These are phyloP conservation scores for Cymbopogon flexuosus DNA, from an alignment of 202 grass and related monocot genomes.

Conservation along the genomic window DNA sequence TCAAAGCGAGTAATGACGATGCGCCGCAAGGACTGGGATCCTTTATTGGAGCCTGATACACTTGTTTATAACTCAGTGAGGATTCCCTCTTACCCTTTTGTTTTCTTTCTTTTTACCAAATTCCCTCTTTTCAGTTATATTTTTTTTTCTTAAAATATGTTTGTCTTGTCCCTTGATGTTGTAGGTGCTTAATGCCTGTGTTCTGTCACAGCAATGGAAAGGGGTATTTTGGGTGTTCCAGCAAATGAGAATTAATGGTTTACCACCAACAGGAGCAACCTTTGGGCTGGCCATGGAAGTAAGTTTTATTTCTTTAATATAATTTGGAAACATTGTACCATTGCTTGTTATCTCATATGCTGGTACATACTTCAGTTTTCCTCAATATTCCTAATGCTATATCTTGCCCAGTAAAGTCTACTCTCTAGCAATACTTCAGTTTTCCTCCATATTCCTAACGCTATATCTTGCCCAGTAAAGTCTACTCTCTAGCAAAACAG, in stretches of 20 bases:
- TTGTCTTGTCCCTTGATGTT: slow-evolving; percentile 24
- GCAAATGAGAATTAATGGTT: slow-evolving; percentile 61
- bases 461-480: background rate
- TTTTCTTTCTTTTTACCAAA: slow-evolving; percentile 20
- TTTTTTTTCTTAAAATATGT: slow-evolving; percentile 11
- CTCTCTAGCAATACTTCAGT: slow-evolving; percentile 10
- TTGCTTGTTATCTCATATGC: slow-evolving; percentile 4
- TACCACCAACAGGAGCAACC: slow-evolving; percentile 74
- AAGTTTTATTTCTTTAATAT: slow-evolving; percentile 19
- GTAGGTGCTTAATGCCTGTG: slow-evolving; percentile 85
- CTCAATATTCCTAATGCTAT: background rate
- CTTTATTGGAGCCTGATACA: slow-evolving; percentile 77
- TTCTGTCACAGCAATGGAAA: slow-evolving; percentile 81
- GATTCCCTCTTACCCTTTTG: slow-evolving; percentile 16
- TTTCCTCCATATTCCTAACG: background rate
- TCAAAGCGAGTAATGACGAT: slow-evolving; percentile 53
- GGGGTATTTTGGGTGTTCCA: slow-evolving; percentile 91
- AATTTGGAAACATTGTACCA: background rate
- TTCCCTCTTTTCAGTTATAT: background rate
- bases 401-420: background rate
- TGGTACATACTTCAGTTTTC: background rate
- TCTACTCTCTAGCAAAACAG: slow-evolving; percentile 1
- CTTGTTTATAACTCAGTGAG: slow-evolving; percentile 76
- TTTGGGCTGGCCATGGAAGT: slow-evolving; percentile 97
- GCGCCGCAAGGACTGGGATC: slow-evolving; percentile 73